A percentile compares a stretch with the other conserved stretches of the same genome.
phyloP scores from a whole-genome alignment of 2,329 filamentous ascomycete species.

The Sporothrix dimorphospora region DNA sequence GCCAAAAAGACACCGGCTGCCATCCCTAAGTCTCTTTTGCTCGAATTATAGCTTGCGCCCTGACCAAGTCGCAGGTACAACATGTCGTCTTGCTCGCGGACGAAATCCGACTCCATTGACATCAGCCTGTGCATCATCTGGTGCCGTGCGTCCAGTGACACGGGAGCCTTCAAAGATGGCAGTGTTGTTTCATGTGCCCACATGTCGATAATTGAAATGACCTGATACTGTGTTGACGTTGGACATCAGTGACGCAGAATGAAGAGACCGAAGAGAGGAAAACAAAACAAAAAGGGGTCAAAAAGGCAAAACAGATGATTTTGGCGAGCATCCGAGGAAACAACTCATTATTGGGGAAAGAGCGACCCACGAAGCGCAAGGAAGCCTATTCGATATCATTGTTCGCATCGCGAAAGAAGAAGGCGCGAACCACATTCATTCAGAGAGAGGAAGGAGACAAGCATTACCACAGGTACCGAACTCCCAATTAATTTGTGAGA shows the following conservation, averaged over 20 bases:
- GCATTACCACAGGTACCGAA: not conserved
- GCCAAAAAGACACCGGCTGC: not conserved
- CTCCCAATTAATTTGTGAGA: not conserved
- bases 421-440: not conserved
- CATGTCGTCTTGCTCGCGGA: conserved; percentile 4
- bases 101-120: not conserved
- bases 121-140: not conserved
- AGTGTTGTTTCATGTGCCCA: not conserved
- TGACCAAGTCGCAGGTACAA: conserved; percentile 23
- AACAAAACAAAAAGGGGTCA: not conserved
- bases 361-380: not conserved
- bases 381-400: not conserved
- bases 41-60: not conserved
- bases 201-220: not conserved
- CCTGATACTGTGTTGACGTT: too few relatives aligned
- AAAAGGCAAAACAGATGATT: not conserved
- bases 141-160: too few relatives aligned
- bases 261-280: not conserved
- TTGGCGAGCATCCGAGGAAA: not conserved
- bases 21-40: not conserved
- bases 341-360: conserved; percentile 4
- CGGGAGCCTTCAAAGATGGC: conserved; percentile 4
- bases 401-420: not conserved
- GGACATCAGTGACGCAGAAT: not conserved
- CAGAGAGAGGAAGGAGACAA: not conserved